A percentile compares a stretch with the other conserved stretches of the same genome.
phyloP scores from a whole-genome alignment of 2,329 filamentous ascomycete genomes.

The Colletotrichum scovillei region DNA sequence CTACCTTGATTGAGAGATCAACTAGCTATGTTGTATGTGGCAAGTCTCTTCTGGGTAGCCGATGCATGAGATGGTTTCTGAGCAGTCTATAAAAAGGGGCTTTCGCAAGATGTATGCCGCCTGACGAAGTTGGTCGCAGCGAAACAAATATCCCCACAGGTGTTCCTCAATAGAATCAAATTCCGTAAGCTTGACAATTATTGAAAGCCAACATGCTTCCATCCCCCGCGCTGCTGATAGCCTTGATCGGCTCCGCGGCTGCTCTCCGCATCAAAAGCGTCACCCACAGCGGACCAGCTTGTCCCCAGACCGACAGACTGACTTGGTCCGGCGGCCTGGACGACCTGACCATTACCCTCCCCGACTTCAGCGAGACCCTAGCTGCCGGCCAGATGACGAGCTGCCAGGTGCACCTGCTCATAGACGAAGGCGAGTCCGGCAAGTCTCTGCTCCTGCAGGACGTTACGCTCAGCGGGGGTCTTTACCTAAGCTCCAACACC shows the following conservation, averaged over 20 bases:
- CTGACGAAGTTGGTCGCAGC: not conserved
- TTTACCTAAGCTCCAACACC: conserved; percentile 27
- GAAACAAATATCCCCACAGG: not conserved
- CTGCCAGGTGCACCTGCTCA: conserved; percentile 30
- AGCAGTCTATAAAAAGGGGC: not conserved
- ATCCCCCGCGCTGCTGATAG: not conserved
- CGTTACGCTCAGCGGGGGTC: conserved; percentile 20
- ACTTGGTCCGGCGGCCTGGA: conserved; percentile 36
- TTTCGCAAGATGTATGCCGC: not conserved
- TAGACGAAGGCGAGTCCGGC: conserved; percentile 28
- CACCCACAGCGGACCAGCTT: conserved; percentile 27
- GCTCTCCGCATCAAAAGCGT: conserved; percentile 18
- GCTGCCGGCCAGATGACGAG: conserved; percentile 45
- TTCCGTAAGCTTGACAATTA: not conserved
- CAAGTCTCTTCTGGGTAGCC: not conserved
- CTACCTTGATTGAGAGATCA: not conserved
- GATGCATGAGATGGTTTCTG: not conserved
- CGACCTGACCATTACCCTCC: conserved; percentile 50
- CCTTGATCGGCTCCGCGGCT: not conserved
- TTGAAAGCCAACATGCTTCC: not conserved
- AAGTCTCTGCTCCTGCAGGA: conserved; percentile 27
- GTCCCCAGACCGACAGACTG: conserved; percentile 20
- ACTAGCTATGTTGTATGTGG: not conserved
- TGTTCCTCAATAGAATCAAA: not conserved
- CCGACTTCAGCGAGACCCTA: conserved; percentile 50